Evolutionary conservation across 306 rosid genomes (phyloP).

Genomic region (Quercus cerris): DNA sequence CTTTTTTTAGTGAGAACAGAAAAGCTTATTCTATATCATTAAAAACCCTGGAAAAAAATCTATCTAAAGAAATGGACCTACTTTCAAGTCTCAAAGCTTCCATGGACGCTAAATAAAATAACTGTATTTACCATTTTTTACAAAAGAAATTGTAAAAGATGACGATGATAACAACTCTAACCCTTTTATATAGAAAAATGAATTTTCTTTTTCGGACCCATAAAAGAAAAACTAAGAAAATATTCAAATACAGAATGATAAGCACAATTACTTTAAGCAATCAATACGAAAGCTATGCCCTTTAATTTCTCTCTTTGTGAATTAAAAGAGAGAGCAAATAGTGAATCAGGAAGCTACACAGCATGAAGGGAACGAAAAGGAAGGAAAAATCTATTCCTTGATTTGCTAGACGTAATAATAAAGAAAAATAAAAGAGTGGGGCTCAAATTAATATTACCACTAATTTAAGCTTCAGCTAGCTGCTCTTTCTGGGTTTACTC

Average conservation of each 20-base stretch:
- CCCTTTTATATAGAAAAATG: not conserved
- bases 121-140: not conserved
- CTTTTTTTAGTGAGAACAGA: not conserved
- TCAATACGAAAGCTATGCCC: constrained; percentile 1
- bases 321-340: not conserved
- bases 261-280: constrained; percentile 1
- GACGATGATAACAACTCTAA: not conserved
- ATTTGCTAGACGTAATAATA: not conserved
- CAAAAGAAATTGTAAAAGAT: not conserved
- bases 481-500: constrained; percentile 87
- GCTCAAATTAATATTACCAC: not conserved
- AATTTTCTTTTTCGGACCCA: not conserved
- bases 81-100: not conserved
- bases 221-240: not conserved
- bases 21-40: not conserved
- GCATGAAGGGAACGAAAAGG: not conserved
- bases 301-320: not conserved
- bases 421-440: not conserved
- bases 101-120: not conserved
- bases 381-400: not conserved
- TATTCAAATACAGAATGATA: not conserved
- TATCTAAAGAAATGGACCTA: not conserved
- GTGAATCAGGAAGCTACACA: not conserved
- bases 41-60: not conserved
- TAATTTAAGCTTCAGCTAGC: constrained; percentile 8